Base-by-base conservation (phyloP, 257 asterid species). In the Penstemon davidsonii region DNA sequence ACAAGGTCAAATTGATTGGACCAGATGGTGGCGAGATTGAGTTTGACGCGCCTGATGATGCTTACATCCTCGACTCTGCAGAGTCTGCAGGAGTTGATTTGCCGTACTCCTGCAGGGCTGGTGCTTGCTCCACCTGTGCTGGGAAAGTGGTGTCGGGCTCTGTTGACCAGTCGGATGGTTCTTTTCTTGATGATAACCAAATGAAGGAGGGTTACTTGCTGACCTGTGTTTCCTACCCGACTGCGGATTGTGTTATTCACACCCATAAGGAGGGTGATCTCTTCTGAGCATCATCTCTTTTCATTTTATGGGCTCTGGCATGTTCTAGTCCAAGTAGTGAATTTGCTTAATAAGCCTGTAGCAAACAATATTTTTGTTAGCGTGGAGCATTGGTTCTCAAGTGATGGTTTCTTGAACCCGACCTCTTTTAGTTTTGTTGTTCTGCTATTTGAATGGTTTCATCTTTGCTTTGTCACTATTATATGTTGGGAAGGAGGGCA, bases 61-160 rank as follows among this genome's bases (percentile, higher is more conserved):
- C 19, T 46, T 60, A 59, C 67, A 57, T 68, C 47, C 73, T 68
- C 8, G 73, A 68, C 54, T 68, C 73, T 0, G 73, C 73, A 7
- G 73, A 68, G 66, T 0, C 0, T 38, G 66, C 73, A 46, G 73
- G 73, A 49, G 39, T 68, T 38, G 73, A 68, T 8, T 54, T 68
- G 57, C 73, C 73, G 0, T 68, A 68, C 56, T 68, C 73, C 10
- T 68, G 73, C 73, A 59, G 74, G 55, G 74, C 74, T 12, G 74
- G 74, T 5, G 74, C 74, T 1, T 69, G 74, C 66, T 69, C 74
- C n/a, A 60, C 74, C 39, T 69, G 74, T 61, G 74, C 74, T 0
- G 74, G 74, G 60, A 60, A 69, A 43, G 15, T 60, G 41, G 74
- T 3, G 13, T 69, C 59, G 8, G 74, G 74, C 51, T 15, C 68